Evolutionary conservation across 495 filamentous ascomycete species (phyloP).

Genomic region (Talaromyces ruber): DNA sequence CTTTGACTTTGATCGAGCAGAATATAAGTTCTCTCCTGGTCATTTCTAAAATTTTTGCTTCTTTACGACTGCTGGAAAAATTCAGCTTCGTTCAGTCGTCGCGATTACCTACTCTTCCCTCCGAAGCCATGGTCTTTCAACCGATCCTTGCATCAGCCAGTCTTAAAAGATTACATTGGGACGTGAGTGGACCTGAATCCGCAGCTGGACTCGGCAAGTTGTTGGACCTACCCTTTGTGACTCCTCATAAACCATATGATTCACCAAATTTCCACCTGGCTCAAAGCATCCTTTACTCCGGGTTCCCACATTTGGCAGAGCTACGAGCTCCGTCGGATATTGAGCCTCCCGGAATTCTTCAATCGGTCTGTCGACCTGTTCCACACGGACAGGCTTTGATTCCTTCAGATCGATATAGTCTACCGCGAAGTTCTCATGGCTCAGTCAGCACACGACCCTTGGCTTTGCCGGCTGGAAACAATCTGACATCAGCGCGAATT

Average conservation of each 20-base stretch:
- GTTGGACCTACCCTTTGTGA: slow-evolving; percentile 28
- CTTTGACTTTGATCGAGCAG: slow-evolving; percentile 57
- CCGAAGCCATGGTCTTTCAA: slow-evolving; percentile 51
- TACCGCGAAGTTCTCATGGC: slow-evolving; percentile 39
- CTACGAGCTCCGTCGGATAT: slow-evolving; percentile 69
- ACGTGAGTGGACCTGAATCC: slow-evolving; percentile 49
- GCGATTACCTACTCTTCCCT: slow-evolving; percentile 48
- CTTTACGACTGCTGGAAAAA: slow-evolving; percentile 49
- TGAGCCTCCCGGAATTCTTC: slow-evolving; percentile 56
- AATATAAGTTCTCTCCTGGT: slow-evolving; percentile 57
- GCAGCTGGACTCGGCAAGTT: slow-evolving; percentile 31
- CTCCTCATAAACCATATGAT: slow-evolving; percentile 24
- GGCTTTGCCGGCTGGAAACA: slow-evolving; percentile 36
- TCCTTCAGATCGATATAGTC: slow-evolving; percentile 39
- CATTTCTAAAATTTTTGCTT: slow-evolving; percentile 67
- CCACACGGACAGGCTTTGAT: slow-evolving; percentile 37
- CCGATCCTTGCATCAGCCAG: slow-evolving; percentile 62
- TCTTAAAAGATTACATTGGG: slow-evolving; percentile 72
- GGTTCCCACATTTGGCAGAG: slow-evolving; percentile 61
- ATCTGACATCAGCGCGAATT: slow-evolving; percentile 38
- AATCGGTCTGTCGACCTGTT: slow-evolving; percentile 59
- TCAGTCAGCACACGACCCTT: slow-evolving; percentile 33
- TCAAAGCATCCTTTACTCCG: slow-evolving; percentile 55
- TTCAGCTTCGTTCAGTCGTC: slow-evolving; percentile 65
- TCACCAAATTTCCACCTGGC: slow-evolving; percentile 65